phyloP scores from a whole-genome alignment of 495 filamentous ascomycete genomes.

The Opeltia flavorubescens region DNA sequence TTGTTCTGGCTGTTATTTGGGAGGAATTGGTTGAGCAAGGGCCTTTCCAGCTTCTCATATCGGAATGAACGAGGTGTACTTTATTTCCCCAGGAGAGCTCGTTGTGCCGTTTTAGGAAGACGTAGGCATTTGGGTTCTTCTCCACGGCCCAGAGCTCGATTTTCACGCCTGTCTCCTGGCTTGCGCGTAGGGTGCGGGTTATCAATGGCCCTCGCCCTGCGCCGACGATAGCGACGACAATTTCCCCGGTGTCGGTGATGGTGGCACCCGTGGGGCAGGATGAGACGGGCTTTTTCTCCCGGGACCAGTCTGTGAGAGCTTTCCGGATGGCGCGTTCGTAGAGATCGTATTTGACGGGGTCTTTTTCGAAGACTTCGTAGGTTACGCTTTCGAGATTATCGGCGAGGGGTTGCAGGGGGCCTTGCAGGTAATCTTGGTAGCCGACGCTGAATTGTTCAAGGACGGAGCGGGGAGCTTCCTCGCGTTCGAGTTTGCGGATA shows the following conservation, averaged over 20 bases:
- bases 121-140: constrained; percentile 96
- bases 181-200: constrained; percentile 68
- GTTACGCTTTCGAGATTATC: constrained; percentile 95
- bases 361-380: constrained; percentile 97
- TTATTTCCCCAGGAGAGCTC: constrained; percentile 55
- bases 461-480: constrained; percentile 50
- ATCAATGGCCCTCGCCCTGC: constrained; percentile 87
- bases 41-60: constrained; percentile 95
- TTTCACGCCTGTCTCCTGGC: constrained; percentile 53
- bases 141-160: constrained; percentile 87
- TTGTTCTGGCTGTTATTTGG: constrained; percentile 18
- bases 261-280: constrained; percentile 57
- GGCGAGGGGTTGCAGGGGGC: constrained; percentile 82
- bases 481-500: constrained; percentile 66
- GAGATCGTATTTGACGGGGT: constrained; percentile 93
- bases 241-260: constrained; percentile 54
- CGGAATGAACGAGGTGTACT: constrained; percentile 80
- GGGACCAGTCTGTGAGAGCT: constrained; percentile 69
- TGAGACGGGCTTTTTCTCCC: constrained; percentile 55
- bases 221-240: constrained; percentile 83
- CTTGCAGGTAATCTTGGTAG: constrained; percentile 91
- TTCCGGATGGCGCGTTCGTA: constrained; percentile 76
- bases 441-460: constrained; percentile 61
- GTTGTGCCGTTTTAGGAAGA: constrained; percentile 80
- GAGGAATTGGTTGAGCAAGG: constrained; percentile 19